Conservation (phyloP, 768 basidiomycete species). For the Asterophora lycoperdoides region DNA sequence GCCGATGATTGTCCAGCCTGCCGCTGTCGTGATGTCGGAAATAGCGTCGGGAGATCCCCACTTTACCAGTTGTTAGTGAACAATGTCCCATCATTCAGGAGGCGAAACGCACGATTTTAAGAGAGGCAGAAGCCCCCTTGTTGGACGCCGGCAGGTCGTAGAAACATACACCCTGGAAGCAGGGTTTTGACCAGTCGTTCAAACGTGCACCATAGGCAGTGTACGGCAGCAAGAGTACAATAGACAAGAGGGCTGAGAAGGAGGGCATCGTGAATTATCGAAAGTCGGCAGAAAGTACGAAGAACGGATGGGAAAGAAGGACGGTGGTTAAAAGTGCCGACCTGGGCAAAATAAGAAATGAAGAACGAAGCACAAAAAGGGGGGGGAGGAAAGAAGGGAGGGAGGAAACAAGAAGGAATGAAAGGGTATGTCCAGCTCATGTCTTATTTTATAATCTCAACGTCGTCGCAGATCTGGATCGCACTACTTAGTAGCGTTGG, state of each 20-base stretch:
- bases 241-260: neutral
- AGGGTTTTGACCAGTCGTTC: constrained; percentile 41
- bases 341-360: no score
- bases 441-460: no score
- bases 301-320: no score
- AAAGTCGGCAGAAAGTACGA: no score
- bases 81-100: neutral
- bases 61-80: constrained; percentile 13
- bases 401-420: no score
- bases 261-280: neutral
- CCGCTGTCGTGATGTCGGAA: constrained; percentile 40
- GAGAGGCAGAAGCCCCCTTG: constrained; percentile 29
- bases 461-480: no score
- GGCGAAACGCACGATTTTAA: constrained; percentile 31
- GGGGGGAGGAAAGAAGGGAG: no score
- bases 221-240: constrained; percentile 1
- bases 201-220: neutral
- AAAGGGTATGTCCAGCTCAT: no score
- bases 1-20: constrained; percentile 47
- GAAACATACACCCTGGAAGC: constrained; percentile 33
- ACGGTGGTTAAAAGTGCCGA: no score
- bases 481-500: no score
- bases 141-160: constrained; percentile 30
- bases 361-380: no score
- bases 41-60: constrained; percentile 34